Base-by-base conservation (phyloP, 2,329 filamentous ascomycete genomes). In the Paraphoma sp. region DNA sequence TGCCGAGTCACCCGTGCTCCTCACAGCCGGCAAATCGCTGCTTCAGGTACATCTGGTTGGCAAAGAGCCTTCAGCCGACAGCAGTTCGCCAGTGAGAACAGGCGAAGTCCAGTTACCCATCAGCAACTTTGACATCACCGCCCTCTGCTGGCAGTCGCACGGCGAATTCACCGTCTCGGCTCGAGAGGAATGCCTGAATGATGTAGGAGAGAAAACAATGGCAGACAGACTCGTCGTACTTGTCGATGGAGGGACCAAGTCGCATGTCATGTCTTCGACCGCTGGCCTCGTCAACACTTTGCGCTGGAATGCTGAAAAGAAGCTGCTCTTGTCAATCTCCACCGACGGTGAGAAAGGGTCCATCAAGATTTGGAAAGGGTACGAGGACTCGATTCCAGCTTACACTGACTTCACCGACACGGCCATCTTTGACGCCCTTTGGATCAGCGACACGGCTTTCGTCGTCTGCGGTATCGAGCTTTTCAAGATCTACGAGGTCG, bases 361-460 rank as follows among this genome's bases (percentile, higher is more conserved):
- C 31, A 77, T 78, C 52, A 74, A 75, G 45, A 67, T 78, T 18
- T 78, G 75, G 75, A 76, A 71, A 38, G 68, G 70, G 45, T 66
- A 69, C 47, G 63, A 66, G 49, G 68, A 74, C 44, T 70, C 69
- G 18, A 75, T 79, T 29, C 78, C 79, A 5, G 66, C 77, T 4
- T 80, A 76, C 74, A 74, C 72, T 23, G 70, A 76, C 16, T 80
- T 80, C 47, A 76, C 75, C 9, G 76, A 79, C 18, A 72, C 73
- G 4, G 72, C 72, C 51, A 74, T 81, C 1, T 69, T 77, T 28
- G 80, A 82, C 54, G 80, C 77, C 1, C 72, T 75, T 11, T 82
- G 80, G 80, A 77, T 76, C 41, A 76, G 68, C 44, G 75, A 79
- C 12, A 72, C 76, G 3, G 70, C 71, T 1, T 81, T 83, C 57